Evolutionary conservation across 805 yeast genomes (phyloP), one percentile per base, ranked within the genome.

Genomic region (Saccharomyces paradoxus): DNA sequence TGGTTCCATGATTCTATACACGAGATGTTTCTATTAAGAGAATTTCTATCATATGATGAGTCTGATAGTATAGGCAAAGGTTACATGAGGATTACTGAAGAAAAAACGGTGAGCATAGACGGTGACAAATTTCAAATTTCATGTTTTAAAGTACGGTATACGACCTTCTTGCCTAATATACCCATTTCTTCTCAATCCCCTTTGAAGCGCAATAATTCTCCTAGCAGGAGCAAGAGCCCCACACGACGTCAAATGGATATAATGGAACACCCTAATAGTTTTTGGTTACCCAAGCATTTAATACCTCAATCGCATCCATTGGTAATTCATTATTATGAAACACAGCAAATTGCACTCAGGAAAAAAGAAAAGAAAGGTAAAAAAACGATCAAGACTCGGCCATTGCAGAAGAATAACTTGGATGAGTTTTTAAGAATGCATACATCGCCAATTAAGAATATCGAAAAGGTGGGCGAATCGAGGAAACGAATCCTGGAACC

Each of bases 1-100:
- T 68, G 73, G 72, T 68, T 66, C 52, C 62, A 63, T 37, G 63
- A 57, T 13, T 56, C 60, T 1, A 53, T 63, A 54, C 69, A 65
- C 12, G 60, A 59, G 28, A 56, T 67, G n/a, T 70, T 63, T 49
- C 37, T 69, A 5, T 48, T 68, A 9, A 60, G 56, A 41, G 44
- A 54, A 53, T 56, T 50, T 53, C 17, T 67, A 3, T 50, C 60
- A 0, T 31, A 56, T 46, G 41, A 53, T 8, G 50, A 46, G 3
- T 30, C 41, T 8, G 56, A 53, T 37, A 17, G 24, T 37, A 17
- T 37, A 12, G 37, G 49, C 10, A 49, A 53, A 14, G 46, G 50
- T 10, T 14, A 46, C 6, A 31, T 63, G 37, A 60, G 57, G 46
- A 61, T 64, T 12, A 57, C 60, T 4, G 68, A 60, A 46, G 67